Conservation (phyloP, 257 asterid genomes). For the Forsythia viridissima region DNA sequence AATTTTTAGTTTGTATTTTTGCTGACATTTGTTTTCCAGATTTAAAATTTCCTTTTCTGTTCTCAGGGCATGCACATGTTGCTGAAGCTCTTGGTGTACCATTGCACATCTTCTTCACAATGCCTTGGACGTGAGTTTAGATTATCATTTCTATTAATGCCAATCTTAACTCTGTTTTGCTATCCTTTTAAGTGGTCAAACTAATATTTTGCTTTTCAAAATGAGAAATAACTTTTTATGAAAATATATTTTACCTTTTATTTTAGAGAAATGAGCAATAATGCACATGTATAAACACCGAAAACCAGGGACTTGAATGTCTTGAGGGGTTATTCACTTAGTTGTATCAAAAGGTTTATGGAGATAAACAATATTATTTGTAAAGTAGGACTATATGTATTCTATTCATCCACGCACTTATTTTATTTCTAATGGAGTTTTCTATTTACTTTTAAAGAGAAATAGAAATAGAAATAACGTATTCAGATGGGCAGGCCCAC, state of each 20-base stretch:
- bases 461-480: background rate
- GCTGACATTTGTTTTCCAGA: background rate
- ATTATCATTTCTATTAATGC: slow-evolving; percentile 8
- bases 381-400: background rate
- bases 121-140: slow-evolving; percentile 99
- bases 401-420: background rate
- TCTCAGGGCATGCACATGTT: slow-evolving; percentile 90
- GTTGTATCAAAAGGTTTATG: background rate
- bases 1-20: no score
- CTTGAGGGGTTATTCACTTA: no score
- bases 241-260: background rate
- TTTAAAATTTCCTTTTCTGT: slow-evolving; percentile 21
- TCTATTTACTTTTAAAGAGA: slow-evolving; percentile 7
- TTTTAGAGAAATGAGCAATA: background rate
- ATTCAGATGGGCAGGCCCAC: slow-evolving; percentile 78
- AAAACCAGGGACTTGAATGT: background rate
- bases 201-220: background rate
- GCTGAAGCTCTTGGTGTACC: slow-evolving; percentile 99
- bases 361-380: background rate
- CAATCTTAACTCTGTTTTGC: slow-evolving; percentile 10
- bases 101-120: slow-evolving; percentile 94
- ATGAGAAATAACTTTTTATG: background rate
- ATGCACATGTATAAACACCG: background rate
- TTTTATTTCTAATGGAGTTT: background rate
- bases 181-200: slow-evolving; percentile 14